Evolutionary conservation across 306 rosid species (phyloP).

Genomic region (Astragalus membranaceus): DNA sequence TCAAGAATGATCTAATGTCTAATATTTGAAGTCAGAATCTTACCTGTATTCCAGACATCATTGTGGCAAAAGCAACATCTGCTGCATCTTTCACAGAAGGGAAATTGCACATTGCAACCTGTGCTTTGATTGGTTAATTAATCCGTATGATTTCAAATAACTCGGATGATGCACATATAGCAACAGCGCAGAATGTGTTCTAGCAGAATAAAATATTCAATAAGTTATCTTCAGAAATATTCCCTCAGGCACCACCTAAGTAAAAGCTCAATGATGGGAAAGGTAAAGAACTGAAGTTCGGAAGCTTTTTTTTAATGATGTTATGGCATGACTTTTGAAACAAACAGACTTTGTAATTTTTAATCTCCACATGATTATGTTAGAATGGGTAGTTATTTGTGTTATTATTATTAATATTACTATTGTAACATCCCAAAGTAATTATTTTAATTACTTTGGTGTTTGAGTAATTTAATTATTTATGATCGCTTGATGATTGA

Average conservation of each 20-base stretch:
- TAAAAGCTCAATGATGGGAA: neutral
- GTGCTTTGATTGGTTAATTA: constrained; percentile 25
- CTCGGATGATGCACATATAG: constrained; percentile 6
- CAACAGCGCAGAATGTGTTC: constrained; percentile 2
- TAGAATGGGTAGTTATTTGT: too few species aligned
- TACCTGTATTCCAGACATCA: constrained; percentile 97
- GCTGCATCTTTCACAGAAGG: constrained; percentile 92
- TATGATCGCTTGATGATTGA: too few species aligned
- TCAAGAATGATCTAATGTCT: neutral
- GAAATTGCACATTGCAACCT: constrained; percentile 98
- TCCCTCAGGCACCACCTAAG: neutral
- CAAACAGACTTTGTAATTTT: neutral
- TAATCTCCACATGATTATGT: neutral
- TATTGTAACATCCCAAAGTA: too few species aligned
- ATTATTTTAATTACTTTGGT: too few species aligned
- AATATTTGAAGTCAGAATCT: constrained; percentile 16
- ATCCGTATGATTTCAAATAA: constrained; percentile 8
- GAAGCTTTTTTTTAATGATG: neutral
- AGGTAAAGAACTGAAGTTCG: constrained; percentile 3
- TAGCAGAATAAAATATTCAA: neutral
- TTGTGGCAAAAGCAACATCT: constrained; percentile 87
- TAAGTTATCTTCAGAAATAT: neutral
- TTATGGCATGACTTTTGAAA: neutral
- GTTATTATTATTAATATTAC: too few species aligned
- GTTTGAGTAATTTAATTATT: too few species aligned